Evolutionary conservation across 306 rosid genomes (phyloP).

Genomic region (Cucurbita ficifolia): DNA sequence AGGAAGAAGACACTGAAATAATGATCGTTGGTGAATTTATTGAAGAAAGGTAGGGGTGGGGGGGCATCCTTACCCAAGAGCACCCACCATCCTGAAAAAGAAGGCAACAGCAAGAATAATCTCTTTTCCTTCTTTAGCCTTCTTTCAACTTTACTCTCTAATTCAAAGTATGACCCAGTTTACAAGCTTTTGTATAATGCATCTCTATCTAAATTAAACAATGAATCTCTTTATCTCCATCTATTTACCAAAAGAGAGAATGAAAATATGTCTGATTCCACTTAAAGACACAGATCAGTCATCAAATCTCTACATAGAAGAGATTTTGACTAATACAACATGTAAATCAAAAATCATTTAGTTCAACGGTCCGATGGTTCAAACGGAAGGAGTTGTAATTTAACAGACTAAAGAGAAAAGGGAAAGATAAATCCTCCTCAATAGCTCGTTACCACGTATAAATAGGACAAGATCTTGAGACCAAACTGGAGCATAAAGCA

Average conservation of each 20-base stretch:
- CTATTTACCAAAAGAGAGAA: neutral
- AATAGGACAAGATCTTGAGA: neutral
- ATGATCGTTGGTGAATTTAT: conserved; percentile 1
- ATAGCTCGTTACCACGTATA: neutral
- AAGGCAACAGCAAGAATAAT: conserved; percentile 4
- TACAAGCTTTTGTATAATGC: neutral
- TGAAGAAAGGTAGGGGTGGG: neutral
- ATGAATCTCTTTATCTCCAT: neutral
- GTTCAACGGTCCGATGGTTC: neutral
- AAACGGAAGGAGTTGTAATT: neutral
- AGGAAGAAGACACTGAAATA: neutral
- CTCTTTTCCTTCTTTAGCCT: neutral
- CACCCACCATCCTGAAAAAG: conserved; percentile 3
- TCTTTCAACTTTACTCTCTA: neutral
- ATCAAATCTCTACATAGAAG: neutral
- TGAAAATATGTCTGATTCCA: neutral
- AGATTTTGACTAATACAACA: neutral
- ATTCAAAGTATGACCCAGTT: neutral
- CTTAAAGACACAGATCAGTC: neutral
- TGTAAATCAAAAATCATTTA: neutral
- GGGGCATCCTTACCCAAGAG: neutral
- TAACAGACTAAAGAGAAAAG: neutral
- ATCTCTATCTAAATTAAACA: neutral
- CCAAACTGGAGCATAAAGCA: neutral
- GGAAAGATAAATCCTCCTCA: neutral